A percentile compares a stretch with the other conserved stretches of the same genome.
Conservation (phyloP, 495 filamentous ascomycete genomes). For the Xylaria venustula region DNA sequence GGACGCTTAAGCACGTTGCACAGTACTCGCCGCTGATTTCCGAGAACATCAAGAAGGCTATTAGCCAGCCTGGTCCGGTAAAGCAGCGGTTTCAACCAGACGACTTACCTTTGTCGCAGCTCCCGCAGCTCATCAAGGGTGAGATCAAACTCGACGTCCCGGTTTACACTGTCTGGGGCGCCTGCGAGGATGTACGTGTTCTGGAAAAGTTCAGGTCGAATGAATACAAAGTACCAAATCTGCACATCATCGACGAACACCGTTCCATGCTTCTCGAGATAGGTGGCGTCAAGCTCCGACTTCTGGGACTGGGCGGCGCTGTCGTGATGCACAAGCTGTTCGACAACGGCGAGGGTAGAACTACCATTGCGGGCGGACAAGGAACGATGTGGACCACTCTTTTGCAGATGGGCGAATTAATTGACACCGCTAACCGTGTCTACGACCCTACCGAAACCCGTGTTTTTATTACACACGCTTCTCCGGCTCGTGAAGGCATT, state of each 20-base stretch:
- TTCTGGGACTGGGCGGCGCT: conserved; percentile 91
- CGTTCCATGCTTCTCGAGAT: conserved; percentile 91
- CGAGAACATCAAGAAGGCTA: conserved; percentile 82
- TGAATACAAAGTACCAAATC: conserved; percentile 96
- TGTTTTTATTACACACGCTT: conserved; percentile 95
- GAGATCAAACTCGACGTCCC: conserved; percentile 88
- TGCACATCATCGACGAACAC: conserved; percentile 97
- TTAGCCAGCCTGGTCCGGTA: conserved; percentile 62
- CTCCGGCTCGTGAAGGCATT: conserved; percentile 93
- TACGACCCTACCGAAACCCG: conserved; percentile 99
- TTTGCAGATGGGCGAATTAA: conserved; percentile 96
- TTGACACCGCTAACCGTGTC: conserved; percentile 96
- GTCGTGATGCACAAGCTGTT: conserved; percentile 99
- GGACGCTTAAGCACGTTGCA: conserved; percentile 95
- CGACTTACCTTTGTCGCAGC: conserved; percentile 90
- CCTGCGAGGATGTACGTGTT: conserved; percentile 97
- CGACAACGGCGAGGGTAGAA: conserved; percentile 96
- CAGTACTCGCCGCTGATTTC: conserved; percentile 96
- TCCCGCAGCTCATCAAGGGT: conserved; percentile 87
- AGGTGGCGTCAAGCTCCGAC: conserved; percentile 91
- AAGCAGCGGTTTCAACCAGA: conserved; percentile 76
- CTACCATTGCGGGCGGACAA: conserved; percentile 96
- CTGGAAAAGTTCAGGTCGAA: conserved; percentile 97
- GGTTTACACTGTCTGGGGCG: conserved; percentile 98
- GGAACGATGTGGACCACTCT: conserved; percentile 99